Conservation (phyloP, 306 rosid genomes). For the Mimosa bimucronata region DNA sequence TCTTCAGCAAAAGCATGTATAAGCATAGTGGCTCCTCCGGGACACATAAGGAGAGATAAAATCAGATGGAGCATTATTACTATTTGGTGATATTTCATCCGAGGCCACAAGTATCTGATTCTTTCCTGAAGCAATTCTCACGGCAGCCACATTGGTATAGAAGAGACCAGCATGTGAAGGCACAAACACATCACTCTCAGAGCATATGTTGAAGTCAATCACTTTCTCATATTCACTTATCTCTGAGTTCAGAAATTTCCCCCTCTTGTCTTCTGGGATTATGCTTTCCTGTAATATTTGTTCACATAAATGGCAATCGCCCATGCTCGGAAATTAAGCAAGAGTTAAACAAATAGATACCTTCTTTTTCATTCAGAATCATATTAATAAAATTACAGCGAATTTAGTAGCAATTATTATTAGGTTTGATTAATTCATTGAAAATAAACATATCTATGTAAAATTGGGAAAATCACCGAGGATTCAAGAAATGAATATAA, state of each 20-base stretch:
- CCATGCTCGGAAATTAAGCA: not conserved
- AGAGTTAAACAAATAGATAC: not conserved
- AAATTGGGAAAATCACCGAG: too few species aligned
- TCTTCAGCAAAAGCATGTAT: conserved; percentile 45
- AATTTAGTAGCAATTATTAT: too few species aligned
- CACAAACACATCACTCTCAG: conserved; percentile 48
- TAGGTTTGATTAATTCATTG: not conserved
- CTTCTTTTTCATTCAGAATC: not conserved
- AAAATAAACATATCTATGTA: not conserved
- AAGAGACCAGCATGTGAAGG: conserved; percentile 35
- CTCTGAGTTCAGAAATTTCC: conserved; percentile 37
- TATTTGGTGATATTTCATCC: conserved; percentile 6
- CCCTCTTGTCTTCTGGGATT: conserved; percentile 32
- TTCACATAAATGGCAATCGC: not conserved
- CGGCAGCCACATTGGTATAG: conserved; percentile 45
- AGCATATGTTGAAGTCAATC: conserved; percentile 44
- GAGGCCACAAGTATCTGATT: conserved; percentile 43
- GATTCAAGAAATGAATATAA: too few species aligned
- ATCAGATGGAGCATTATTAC: conserved; percentile 28
- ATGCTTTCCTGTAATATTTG: conserved; percentile 38
- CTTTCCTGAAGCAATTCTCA: conserved; percentile 53
- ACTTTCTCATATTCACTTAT: conserved; percentile 38
- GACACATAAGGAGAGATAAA: conserved; percentile 44
- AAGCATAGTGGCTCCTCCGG: conserved; percentile 45
- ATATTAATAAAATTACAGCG: too few species aligned